Evolutionary conservation across 495 filamentous ascomycete species (phyloP), one percentile per base, ranked within the genome.

Genomic region (Podospora pseudopauciseta): DNA sequence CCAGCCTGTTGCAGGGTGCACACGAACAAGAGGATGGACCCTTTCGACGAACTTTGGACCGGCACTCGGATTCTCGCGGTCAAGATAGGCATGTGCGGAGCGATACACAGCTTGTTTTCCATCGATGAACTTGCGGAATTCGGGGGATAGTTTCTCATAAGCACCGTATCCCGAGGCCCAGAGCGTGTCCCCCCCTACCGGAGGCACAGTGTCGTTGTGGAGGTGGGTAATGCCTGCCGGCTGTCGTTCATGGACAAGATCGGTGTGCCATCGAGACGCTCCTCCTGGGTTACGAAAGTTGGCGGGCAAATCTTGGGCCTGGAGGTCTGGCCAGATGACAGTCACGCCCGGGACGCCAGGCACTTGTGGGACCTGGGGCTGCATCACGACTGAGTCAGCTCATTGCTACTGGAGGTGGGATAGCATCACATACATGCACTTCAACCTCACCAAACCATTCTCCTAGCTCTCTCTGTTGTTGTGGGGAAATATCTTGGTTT

Each of bases 1-100:
- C 88, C 88, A 90, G 15, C 89, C 88, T 0, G 88, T 91, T 0
- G 85, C 89, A 3, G 89, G 90, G 74, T 92, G 89, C 9, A 89
- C 86, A 4, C 90, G 84, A 13, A 92, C 89, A 27, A 92, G 77
- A 0, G 88, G 89, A 73, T 91, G 90, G 34, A 84, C 80, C 20
- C 89, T 83, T 74, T 91, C 88, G 28, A 91, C 77, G 72, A 80
- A 85, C 71, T 87, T 84, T 0, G 89, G 88, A 0, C 90, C 90
- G 3, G 83, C 83, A 1, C 80, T 79, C 1, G 88, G 87, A 68
- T 89, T 74, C 32, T 87, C 79, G 34, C 89, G 84, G 73, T 90
- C 87, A 2, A 92, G 81, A 72, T 92, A 91, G 0, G 84, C 76
- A 74, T 91, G 89, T 13, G 88, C 87, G 44, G 86, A 89, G 15